Evolutionary conservation across 495 filamentous ascomycete genomes (phyloP).

Genomic region (Bathelium albidoporum): DNA sequence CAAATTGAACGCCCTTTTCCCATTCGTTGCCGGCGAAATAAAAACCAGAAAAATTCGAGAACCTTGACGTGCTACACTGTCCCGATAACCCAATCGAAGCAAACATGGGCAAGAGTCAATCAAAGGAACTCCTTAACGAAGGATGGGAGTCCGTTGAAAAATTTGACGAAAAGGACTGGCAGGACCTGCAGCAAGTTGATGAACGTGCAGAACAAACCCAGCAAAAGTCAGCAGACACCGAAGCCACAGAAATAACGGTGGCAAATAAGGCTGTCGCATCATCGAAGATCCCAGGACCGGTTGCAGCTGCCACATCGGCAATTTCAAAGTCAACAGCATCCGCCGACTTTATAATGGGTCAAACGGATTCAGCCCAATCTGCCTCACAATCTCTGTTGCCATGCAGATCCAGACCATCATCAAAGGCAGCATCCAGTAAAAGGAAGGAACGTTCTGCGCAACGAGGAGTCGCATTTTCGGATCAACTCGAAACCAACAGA

Average conservation of each 20-base stretch:
- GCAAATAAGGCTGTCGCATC: not conserved
- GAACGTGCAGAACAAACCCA: not conserved
- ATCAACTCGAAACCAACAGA: too few relatives aligned
- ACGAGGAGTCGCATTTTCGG: not conserved
- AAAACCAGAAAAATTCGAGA: too few relatives aligned
- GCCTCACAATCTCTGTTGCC: not conserved
- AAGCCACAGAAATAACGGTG: not conserved
- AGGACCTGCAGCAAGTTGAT: not conserved
- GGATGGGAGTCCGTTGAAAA: not conserved
- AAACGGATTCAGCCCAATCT: not conserved
- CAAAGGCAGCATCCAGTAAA: not conserved
- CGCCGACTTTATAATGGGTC: not conserved
- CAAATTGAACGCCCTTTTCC: too few relatives aligned
- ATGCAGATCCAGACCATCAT: not conserved
- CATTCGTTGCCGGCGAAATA: too few relatives aligned
- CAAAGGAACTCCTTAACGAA: not conserved
- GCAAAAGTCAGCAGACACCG: not conserved
- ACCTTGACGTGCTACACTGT: too few relatives aligned
- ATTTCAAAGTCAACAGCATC: not conserved
- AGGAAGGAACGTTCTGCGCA: not conserved
- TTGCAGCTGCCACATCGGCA: not conserved
- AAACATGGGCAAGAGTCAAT: not conserved
- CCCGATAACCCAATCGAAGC: too few relatives aligned
- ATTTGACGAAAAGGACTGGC: not conserved
- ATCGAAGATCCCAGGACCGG: not conserved